Conservation (phyloP, 495 filamentous ascomycete species). For the Trichoderma erinaceum region DNA sequence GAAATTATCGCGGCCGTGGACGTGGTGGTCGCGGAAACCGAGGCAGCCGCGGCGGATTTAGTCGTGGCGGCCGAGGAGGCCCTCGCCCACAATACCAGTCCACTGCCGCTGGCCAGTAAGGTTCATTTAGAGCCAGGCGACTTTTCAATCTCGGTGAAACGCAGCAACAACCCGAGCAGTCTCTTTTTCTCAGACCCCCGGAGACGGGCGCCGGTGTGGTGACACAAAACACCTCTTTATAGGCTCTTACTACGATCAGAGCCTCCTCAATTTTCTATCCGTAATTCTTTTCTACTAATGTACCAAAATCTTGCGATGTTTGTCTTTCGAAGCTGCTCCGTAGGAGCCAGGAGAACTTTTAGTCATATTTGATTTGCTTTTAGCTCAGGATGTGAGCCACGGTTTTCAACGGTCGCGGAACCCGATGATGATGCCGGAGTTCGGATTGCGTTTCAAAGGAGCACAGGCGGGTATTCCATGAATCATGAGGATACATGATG, state of each 20-base stretch:
- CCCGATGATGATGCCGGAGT: slow-evolving; percentile 6
- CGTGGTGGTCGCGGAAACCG: slow-evolving; percentile 61
- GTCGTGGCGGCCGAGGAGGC: slow-evolving; percentile 36
- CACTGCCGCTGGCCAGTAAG: slow-evolving; percentile 10
- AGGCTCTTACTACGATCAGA: background rate
- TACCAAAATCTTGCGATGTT: slow-evolving; percentile 4
- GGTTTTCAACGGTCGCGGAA: slow-evolving; percentile 2
- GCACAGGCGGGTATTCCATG: slow-evolving; percentile 8
- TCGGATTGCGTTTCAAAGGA: background rate
- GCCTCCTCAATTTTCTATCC: background rate
- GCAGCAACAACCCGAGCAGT: background rate
- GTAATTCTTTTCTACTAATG: background rate
- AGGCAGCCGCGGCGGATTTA: slow-evolving; percentile 47
- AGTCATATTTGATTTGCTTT: slow-evolving; percentile 1
- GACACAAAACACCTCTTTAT: background rate
- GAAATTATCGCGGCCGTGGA: slow-evolving; percentile 66
- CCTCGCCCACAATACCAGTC: slow-evolving; percentile 18
- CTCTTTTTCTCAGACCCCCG: background rate
- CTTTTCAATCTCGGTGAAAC: background rate
- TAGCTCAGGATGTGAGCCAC: slow-evolving; percentile 6
- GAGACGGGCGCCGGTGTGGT: background rate
- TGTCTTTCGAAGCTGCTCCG: background rate
- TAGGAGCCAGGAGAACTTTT: background rate
- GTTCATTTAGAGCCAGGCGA: background rate
- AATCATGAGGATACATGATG: slow-evolving; percentile 5